A percentile compares a stretch with the other conserved stretches of the same genome.
Evolutionary conservation across 225 moss, liverwort and hornwort genomes (phyloP).

Genomic region (Sphagnum contortum): DNA sequence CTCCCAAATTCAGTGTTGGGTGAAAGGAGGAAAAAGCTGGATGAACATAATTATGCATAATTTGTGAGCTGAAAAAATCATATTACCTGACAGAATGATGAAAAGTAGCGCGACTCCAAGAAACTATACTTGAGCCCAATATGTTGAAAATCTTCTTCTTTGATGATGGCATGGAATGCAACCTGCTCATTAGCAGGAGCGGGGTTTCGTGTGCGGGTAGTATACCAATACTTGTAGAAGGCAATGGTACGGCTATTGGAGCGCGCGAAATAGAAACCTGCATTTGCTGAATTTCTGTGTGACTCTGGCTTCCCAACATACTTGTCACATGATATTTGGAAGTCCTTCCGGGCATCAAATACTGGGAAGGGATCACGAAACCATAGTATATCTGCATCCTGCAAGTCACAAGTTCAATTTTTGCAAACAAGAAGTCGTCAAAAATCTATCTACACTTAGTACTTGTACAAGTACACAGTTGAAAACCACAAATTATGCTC

Average conservation of each 20-base stretch:
- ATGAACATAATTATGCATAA: no score
- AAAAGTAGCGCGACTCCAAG: conserved; percentile 66
- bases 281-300: conserved; percentile 65
- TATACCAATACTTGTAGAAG: conserved; percentile 88
- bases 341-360: conserved; percentile 61
- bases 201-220: conserved; percentile 49
- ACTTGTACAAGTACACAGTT: no score
- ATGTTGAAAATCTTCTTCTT: conserved; percentile 43
- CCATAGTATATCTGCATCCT: conserved; percentile 99
- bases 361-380: conserved; percentile 81
- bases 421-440: background rate
- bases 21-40: no score
- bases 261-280: conserved; percentile 81
- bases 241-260: conserved; percentile 69
- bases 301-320: conserved; percentile 72
- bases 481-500: conserved; percentile 6
- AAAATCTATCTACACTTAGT: background rate
- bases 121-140: conserved; percentile 66
- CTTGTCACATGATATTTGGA: conserved; percentile 87
- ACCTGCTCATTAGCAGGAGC: conserved; percentile 80
- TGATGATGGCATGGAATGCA: conserved; percentile 78
- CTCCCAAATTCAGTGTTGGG: no score
- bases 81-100: conserved; percentile 80
- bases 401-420: conserved; percentile 3
- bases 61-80: no score